phyloP scores from a whole-genome alignment of 108 stramenopile genomes.

The Nitzschia putrida region DNA sequence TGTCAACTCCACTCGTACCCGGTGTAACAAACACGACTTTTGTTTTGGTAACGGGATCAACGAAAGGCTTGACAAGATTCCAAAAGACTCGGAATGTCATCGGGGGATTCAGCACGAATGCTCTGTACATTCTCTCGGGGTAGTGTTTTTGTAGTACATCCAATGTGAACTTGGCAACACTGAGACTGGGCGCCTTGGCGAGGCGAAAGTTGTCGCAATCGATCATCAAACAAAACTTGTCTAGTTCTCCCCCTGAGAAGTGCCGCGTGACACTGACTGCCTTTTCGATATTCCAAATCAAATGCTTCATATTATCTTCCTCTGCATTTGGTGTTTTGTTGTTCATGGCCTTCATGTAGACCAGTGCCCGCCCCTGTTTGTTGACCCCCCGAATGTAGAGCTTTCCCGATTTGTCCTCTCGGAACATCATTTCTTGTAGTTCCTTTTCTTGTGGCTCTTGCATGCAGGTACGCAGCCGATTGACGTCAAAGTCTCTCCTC shows the following conservation, averaged over 20 bases:
- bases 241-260: constrained; percentile 30
- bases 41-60: constrained; percentile 83
- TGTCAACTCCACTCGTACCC: constrained; percentile 30
- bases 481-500: constrained; percentile 81
- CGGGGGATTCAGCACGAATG: constrained; percentile 83
- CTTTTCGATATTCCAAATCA: constrained; percentile 88
- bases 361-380: constrained; percentile 69
- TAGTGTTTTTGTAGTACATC: constrained; percentile 87
- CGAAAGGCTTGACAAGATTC: constrained; percentile 75
- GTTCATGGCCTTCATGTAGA: constrained; percentile 61
- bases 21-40: constrained; percentile 82
- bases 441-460: constrained; percentile 5
- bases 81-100: constrained; percentile 85
- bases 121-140: constrained; percentile 78
- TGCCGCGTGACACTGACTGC: constrained; percentile 69
- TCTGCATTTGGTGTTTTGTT: constrained; percentile 78
- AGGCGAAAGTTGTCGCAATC: constrained; percentile 80
- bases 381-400: constrained; percentile 85
- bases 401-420: constrained; percentile 79
- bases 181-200: constrained; percentile 70
- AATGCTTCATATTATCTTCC: constrained; percentile 79
- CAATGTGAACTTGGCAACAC: constrained; percentile 67
- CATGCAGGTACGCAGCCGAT: constrained; percentile 34
- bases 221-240: constrained; percentile 83
- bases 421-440: constrained; percentile 43